phyloP scores from a whole-genome alignment of 1,284 basidiomycete species.

The Marasmius fiardii region DNA sequence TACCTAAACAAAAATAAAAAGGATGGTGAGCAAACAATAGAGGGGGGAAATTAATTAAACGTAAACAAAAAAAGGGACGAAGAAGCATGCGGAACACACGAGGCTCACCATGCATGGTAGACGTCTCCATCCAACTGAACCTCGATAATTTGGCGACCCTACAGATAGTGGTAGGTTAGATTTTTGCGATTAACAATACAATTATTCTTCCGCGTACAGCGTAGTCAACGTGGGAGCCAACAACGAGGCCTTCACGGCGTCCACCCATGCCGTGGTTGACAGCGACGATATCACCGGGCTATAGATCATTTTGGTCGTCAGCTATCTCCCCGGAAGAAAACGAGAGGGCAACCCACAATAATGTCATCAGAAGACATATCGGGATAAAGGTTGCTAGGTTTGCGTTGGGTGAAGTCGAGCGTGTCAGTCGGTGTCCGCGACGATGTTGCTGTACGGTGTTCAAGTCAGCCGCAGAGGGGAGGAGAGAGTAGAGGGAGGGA shows the following conservation, averaged over 20 bases:
- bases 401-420: no score
- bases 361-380: slow-evolving; percentile 26
- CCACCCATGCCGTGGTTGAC: slow-evolving; percentile 62
- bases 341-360: slow-evolving; percentile 23
- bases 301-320: background rate
- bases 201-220: slow-evolving; percentile 42
- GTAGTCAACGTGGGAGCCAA: slow-evolving; percentile 68
- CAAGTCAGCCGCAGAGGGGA: background rate
- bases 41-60: background rate
- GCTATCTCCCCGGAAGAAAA: background rate
- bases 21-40: background rate
- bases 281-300: slow-evolving; percentile 78
- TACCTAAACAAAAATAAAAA: slow-evolving; percentile 42
- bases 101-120: slow-evolving; percentile 60
- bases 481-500: slow-evolving; percentile 10
- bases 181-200: background rate
- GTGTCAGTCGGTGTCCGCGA: background rate
- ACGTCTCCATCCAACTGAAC: slow-evolving; percentile 72
- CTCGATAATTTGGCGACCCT: slow-evolving; percentile 79
- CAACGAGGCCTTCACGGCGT: slow-evolving; percentile 70
- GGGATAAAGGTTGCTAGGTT: no score
- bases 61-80: background rate
- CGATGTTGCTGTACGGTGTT: background rate
- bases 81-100: background rate
- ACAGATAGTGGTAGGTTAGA: slow-evolving; percentile 6